These are phyloP conservation scores for Jatropha multifida DNA, from an alignment of 441 rosid genomes.

Conservation along the genomic window DNA sequence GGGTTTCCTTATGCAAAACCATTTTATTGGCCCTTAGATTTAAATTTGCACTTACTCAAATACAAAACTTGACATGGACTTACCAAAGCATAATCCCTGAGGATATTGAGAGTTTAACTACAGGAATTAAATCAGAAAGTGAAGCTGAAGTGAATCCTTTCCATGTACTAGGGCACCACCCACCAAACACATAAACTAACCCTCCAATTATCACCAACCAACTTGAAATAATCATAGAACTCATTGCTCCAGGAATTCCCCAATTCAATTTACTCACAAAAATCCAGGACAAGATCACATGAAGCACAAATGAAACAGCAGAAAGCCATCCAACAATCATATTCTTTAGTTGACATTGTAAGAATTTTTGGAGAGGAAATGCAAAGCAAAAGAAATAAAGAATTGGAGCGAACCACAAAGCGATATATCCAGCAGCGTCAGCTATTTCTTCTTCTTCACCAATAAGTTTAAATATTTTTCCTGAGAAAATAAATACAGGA, in stretches of 20 bases:
- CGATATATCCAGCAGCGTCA: slow-evolving; percentile 32
- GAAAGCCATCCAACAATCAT: slow-evolving; percentile 46
- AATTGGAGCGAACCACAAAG: slow-evolving; percentile 43
- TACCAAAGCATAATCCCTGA: slow-evolving; percentile 61
- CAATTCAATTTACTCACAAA: slow-evolving; percentile 34
- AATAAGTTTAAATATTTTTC: slow-evolving; percentile 33
- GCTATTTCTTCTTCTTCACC: slow-evolving; percentile 38
- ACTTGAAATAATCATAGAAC: slow-evolving; percentile 26
- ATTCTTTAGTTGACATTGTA: slow-evolving; percentile 29
- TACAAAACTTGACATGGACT: not conserved
- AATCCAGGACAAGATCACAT: slow-evolving; percentile 48
- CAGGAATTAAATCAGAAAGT: slow-evolving; percentile 40
- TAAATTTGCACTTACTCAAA: too few species aligned
- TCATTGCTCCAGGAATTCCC: slow-evolving; percentile 55
- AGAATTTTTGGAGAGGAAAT: not conserved
- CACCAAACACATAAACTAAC: slow-evolving; percentile 42
- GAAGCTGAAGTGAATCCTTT: slow-evolving; percentile 44
- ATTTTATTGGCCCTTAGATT: too few species aligned
- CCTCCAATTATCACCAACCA: slow-evolving; percentile 33
- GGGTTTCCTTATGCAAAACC: too few species aligned
- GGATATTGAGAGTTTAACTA: slow-evolving; percentile 49
- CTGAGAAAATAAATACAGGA: slow-evolving; percentile 40
- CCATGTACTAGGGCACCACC: slow-evolving; percentile 53
- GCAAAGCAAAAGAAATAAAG: not conserved
- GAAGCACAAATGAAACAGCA: slow-evolving; percentile 33